Percentiles rank a stretch among this genome's conserved stretches.
Conservation (phyloP, 2,329 filamentous ascomycete genomes). For the Metarhizium robertsii region DNA sequence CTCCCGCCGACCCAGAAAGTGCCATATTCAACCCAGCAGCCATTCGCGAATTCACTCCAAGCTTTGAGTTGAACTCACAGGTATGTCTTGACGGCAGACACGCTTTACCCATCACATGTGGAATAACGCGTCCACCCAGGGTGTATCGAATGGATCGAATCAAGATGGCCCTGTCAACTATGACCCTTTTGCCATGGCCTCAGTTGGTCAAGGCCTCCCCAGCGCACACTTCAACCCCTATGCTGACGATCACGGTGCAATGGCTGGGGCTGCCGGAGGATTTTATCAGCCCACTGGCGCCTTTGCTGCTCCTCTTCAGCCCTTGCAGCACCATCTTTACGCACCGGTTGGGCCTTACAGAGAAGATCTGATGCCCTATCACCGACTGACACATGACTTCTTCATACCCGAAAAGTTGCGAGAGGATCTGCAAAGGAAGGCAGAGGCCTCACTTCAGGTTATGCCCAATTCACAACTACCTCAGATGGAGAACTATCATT, state of each 20-base stretch:
- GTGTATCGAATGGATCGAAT: slow-evolving; percentile 35
- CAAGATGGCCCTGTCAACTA: slow-evolving; percentile 36
- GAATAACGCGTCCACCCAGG: slow-evolving; percentile 15
- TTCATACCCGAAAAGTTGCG: slow-evolving; percentile 82
- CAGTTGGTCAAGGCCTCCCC: slow-evolving; percentile 42
- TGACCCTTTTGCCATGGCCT: slow-evolving; percentile 56
- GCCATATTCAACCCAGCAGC: slow-evolving; percentile 45
- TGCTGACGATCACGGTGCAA: slow-evolving; percentile 55
- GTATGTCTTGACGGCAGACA: slow-evolving; percentile 21
- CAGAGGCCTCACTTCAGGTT: slow-evolving; percentile 75
- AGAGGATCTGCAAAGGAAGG: slow-evolving; percentile 82
- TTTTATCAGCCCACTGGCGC: slow-evolving; percentile 56
- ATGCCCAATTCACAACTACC: slow-evolving; percentile 71
- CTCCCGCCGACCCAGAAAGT: slow-evolving; percentile 32
- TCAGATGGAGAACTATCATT: slow-evolving; percentile 81
- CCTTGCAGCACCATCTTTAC: slow-evolving; percentile 87
- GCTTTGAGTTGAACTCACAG: slow-evolving; percentile 41
- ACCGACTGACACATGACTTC: slow-evolving; percentile 80
- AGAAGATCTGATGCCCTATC: slow-evolving; percentile 74
- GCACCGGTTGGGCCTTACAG: slow-evolving; percentile 76
- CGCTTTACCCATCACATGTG: background rate
- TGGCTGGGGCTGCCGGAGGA: slow-evolving; percentile 47
- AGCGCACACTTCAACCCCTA: slow-evolving; percentile 63
- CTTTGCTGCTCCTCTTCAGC: slow-evolving; percentile 47
- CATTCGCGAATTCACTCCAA: slow-evolving; percentile 52